phyloP scores from a whole-genome alignment of 2,329 filamentous ascomycete species.

The Colletotrichum salicis region DNA sequence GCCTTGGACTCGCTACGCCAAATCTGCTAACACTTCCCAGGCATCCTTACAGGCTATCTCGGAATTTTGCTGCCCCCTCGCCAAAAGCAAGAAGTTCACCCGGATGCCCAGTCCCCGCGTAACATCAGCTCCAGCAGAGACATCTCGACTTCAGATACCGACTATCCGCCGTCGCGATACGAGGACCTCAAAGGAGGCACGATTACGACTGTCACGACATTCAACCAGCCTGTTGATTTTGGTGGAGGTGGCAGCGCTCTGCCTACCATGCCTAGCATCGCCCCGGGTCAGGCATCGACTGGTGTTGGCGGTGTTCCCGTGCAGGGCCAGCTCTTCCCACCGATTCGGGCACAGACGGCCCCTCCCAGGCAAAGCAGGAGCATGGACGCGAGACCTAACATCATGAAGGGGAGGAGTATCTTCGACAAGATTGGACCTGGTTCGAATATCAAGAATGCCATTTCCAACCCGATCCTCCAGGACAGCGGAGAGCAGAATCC shows the following conservation, averaged over 20 bases:
- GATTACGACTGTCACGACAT: conserved; percentile 49
- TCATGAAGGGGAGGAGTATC: conserved; percentile 42
- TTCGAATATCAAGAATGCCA: conserved; percentile 51
- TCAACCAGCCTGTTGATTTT: conserved; percentile 46
- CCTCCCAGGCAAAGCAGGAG: conserved; percentile 37
- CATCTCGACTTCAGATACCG: conserved; percentile 54
- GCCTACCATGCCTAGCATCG: conserved; percentile 51
- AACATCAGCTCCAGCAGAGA: conserved; percentile 48
- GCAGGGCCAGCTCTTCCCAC: conserved; percentile 54
- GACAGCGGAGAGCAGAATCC: conserved; percentile 49
- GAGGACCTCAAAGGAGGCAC: conserved; percentile 60
- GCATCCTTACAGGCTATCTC: conserved; percentile 51
- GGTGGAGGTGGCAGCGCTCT: conserved; percentile 42
- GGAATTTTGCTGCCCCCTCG: conserved; percentile 46
- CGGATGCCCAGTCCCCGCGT: conserved; percentile 51
- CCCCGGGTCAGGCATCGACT: conserved; percentile 46
- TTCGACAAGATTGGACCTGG: conserved; percentile 41
- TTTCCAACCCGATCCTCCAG: conserved; percentile 62
- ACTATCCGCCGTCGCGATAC: conserved; percentile 58
- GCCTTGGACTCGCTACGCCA: background rate
- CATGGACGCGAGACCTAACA: conserved; percentile 34
- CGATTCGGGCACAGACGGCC: conserved; percentile 46
- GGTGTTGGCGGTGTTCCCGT: conserved; percentile 53
- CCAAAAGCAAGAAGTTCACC: conserved; percentile 43
- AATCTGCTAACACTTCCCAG: conserved; percentile 36